Base-by-base conservation (phyloP, 768 basidiomycete genomes). In the Nidularia pulvinata region DNA sequence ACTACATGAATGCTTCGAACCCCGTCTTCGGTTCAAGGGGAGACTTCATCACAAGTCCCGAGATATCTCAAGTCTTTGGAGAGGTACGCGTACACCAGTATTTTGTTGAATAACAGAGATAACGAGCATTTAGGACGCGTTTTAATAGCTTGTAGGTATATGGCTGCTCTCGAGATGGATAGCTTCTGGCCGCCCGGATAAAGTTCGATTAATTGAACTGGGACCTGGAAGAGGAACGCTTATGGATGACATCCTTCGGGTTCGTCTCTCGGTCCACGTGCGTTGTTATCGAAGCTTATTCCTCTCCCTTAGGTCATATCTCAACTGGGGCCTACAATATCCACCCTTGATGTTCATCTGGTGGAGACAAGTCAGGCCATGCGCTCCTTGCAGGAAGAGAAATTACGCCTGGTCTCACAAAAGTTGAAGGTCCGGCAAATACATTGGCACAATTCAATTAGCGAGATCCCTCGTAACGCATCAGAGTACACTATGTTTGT, bases 31-130 rank as follows among this genome's bases (percentile, higher is more conserved):
- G 97, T 10, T 57, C 83, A 0, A 76, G 79, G 42, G 97, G 97
- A 5, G 97, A 99, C 74, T 99, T 98, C 64, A 89, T 91, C 19
- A 99, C 97, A 9, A 94, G 91, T 60, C 97, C 96, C 1, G 97
- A 99, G 68, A 98, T 99, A 50, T 91, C 85, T 61, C 95, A 98
- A 66, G 84, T 92, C 0, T 98, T 98, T 66, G 97, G 97, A 55
- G 96, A 99, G 85, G 96, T 95, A 65, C 58, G 83, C 68, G 13
- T 44, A 39, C 49, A 39, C 50, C 10, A 25, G 16, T n/a, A 36
- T 10, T 48, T 22, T 34, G 6, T 35, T 19, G 52, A 57, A 53
- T 55, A 51, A 51, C 49, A 53, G 57, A 62, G 73, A 67, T 76
- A 70, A 79, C 69, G 70, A 81, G 65, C 71, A 57, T 56, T 52